A percentile compares a stretch with the other conserved stretches of the same genome.
These are phyloP conservation scores for Hyphodiscus hymeniophilus DNA, from an alignment of 495 filamentous ascomycete species.

Conservation along the genomic window DNA sequence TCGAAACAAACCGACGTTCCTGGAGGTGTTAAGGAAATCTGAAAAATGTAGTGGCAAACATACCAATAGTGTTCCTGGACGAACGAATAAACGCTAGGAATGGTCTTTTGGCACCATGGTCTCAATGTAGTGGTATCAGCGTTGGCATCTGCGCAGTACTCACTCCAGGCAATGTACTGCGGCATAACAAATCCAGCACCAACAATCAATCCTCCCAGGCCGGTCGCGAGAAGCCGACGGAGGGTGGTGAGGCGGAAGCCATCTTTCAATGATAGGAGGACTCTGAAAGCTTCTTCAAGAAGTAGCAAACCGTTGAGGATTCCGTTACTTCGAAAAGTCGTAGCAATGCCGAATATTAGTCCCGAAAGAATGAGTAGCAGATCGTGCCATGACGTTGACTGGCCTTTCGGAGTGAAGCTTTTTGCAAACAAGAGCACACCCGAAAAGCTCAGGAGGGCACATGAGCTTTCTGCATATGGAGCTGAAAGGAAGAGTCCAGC, in stretches of 20 bases:
- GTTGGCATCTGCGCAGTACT: constrained; percentile 49
- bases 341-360: constrained; percentile 62
- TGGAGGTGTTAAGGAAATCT: constrained; percentile 26
- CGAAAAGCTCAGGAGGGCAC: constrained; percentile 66
- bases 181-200: constrained; percentile 59
- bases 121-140: constrained; percentile 28
- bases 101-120: constrained; percentile 62
- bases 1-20: constrained; percentile 77
- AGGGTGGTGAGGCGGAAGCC: constrained; percentile 12
- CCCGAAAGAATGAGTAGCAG: constrained; percentile 50
- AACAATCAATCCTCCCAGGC: constrained; percentile 57
- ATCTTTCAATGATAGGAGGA: constrained; percentile 17
- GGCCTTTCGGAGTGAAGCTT: constrained; percentile 28
- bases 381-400: constrained; percentile 29
- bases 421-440: constrained; percentile 65
- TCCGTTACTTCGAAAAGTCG: constrained; percentile 77
- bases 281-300: constrained; percentile 29
- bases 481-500: constrained; percentile 86
- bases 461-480: constrained; percentile 75
- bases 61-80: constrained; percentile 91
- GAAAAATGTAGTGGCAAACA: constrained; percentile 17
- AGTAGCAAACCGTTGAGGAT: constrained; percentile 73
- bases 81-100: constrained; percentile 86
- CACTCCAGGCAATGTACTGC: constrained; percentile 64
- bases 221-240: constrained; percentile 44